phyloP scores from a whole-genome alignment of 768 basidiomycete species.

The Pleurotus djamor region DNA sequence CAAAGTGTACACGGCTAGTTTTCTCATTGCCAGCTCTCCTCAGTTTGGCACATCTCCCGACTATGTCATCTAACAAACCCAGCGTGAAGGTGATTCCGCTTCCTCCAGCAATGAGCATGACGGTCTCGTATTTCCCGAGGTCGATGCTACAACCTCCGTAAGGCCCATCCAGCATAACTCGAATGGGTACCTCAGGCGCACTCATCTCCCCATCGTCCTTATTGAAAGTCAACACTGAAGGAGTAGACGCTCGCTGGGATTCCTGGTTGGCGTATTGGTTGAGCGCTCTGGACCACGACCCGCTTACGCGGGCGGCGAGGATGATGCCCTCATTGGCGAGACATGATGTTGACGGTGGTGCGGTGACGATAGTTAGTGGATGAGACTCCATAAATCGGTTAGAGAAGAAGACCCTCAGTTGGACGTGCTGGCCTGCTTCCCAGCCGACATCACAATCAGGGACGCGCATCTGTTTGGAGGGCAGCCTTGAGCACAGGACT shows the following conservation, averaged over 20 bases:
- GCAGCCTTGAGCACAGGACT: slow-evolving; percentile 29
- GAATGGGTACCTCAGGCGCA: slow-evolving; percentile 35
- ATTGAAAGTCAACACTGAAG: slow-evolving; percentile 6
- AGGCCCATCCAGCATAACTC: slow-evolving; percentile 84
- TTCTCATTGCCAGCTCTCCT: slow-evolving; percentile 44
- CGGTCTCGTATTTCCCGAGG: slow-evolving; percentile 66
- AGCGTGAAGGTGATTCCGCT: slow-evolving; percentile 83
- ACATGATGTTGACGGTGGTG: slow-evolving; percentile 51
- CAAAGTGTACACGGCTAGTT: slow-evolving; percentile 71
- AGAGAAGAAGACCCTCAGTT: slow-evolving; percentile 58
- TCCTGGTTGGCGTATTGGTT: slow-evolving; percentile 43
- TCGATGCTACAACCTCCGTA: slow-evolving; percentile 82
- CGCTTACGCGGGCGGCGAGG: slow-evolving; percentile 62
- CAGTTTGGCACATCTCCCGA: slow-evolving; percentile 56
- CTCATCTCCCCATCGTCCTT: neutral
- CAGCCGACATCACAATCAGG: slow-evolving; percentile 63
- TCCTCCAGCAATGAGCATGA: slow-evolving; percentile 78
- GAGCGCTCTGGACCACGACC: slow-evolving; percentile 75
- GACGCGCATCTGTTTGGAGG: slow-evolving; percentile 48
- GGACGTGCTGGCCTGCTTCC: slow-evolving; percentile 77
- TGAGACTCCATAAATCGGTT: slow-evolving; percentile 78
- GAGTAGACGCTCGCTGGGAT: slow-evolving; percentile 23
- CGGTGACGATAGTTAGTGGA: slow-evolving; percentile 74
- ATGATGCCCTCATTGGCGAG: slow-evolving; percentile 42
- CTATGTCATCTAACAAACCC: slow-evolving; percentile 79